Evolutionary conservation across 495 filamentous ascomycete species (phyloP).

Genomic region (Daldinia bambusicola): DNA sequence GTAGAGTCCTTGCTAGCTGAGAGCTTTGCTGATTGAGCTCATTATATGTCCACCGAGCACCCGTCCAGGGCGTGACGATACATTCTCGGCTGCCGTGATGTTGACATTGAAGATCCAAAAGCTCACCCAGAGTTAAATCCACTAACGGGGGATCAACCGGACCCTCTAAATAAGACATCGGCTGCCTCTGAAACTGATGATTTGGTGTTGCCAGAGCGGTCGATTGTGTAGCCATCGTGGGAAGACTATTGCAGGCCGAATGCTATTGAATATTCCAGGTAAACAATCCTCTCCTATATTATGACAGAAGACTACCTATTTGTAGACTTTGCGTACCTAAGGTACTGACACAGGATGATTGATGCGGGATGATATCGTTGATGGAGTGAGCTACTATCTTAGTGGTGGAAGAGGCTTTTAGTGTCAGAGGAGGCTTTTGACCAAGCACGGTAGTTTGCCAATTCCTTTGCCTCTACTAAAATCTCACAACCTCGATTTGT

Average conservation of each 20-base stretch:
- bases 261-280: not conserved
- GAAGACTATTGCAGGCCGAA: not conserved
- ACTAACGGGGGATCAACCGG: slow-evolving; percentile 68
- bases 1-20: slow-evolving; percentile 66
- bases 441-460: not conserved
- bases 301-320: not conserved
- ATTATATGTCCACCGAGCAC: slow-evolving; percentile 72
- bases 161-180: slow-evolving; percentile 66
- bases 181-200: slow-evolving; percentile 47
- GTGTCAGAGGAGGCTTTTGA: not conserved
- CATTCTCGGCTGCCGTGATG: slow-evolving; percentile 69
- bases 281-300: not conserved
- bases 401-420: not conserved
- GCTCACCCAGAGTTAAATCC: slow-evolving; percentile 69
- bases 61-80: slow-evolving; percentile 73
- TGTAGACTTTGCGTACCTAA: not conserved
- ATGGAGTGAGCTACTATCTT: not conserved
- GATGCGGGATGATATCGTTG: not conserved
- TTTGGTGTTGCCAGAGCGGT: slow-evolving; percentile 17
- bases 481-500: too few relatives aligned
- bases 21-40: slow-evolving; percentile 69
- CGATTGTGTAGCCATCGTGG: slow-evolving; percentile 41
- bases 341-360: too few relatives aligned
- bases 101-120: slow-evolving; percentile 69
- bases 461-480: too few relatives aligned